Conservation (phyloP, 1,284 basidiomycete genomes). For the Puccinia novopanici region DNA sequence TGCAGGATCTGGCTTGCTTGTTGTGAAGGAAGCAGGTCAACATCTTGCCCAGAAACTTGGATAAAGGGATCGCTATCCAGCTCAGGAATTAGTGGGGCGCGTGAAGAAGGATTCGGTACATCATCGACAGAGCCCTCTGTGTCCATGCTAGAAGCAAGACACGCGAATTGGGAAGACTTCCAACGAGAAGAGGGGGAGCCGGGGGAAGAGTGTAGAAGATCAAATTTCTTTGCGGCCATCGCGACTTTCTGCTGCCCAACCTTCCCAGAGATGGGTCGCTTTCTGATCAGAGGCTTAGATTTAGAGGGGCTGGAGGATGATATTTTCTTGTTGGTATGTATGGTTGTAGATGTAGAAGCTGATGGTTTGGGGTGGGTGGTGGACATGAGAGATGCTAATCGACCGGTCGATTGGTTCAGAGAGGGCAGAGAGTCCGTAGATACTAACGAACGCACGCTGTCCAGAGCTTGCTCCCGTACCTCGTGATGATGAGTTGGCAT, state of each 20-base stretch:
- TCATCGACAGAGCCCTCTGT: background rate
- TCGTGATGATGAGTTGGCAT: background rate
- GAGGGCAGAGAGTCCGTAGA: conserved; percentile 7
- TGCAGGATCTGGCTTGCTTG: too few relatives aligned
- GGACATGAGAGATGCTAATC: background rate
- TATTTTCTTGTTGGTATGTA: background rate
- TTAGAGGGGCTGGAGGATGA: background rate
- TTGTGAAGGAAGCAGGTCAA: too few relatives aligned
- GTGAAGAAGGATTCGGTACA: too few relatives aligned
- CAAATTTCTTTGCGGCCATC: conserved; percentile 19
- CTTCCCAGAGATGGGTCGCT: conserved; percentile 18
- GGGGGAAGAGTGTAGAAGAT: background rate
- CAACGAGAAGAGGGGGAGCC: background rate
- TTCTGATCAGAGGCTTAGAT: background rate
- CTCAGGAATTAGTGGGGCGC: too few relatives aligned
- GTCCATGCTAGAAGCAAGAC: background rate
- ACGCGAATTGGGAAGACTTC: background rate
- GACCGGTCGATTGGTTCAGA: conserved; percentile 10
- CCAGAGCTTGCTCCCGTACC: background rate
- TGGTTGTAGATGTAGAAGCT: background rate
- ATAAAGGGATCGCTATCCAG: too few relatives aligned
- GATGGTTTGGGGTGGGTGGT: background rate
- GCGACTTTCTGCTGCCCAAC: conserved; percentile 2
- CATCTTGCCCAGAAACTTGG: too few relatives aligned
- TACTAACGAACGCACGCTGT: conserved; percentile 13